These are phyloP conservation scores for Aspergillus neoniger DNA, from an alignment of 2,329 filamentous ascomycete species.

Conservation along the genomic window DNA sequence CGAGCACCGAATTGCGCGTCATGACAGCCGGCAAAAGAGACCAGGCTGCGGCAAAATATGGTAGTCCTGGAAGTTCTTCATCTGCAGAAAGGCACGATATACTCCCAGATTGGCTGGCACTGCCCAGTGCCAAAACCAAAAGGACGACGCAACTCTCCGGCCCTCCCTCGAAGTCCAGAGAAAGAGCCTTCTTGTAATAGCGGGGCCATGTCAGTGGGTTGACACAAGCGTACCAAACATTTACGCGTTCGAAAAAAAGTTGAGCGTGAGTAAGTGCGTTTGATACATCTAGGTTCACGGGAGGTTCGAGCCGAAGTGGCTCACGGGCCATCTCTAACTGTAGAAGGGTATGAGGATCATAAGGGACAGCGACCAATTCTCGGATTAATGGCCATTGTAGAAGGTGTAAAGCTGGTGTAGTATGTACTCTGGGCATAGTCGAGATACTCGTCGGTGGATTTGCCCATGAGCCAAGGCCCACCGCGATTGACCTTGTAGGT, in stretches of 20 bases:
- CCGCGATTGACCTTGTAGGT: conserved; percentile 53
- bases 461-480: conserved; percentile 72
- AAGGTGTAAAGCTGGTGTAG: conserved; percentile 68
- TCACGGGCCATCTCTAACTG: conserved; percentile 79
- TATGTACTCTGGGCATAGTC: conserved; percentile 83
- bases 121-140: conserved; percentile 73
- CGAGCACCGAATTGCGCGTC: conserved; percentile 75
- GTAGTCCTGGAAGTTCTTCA: conserved; percentile 72
- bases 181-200: conserved; percentile 73
- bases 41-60: conserved; percentile 82
- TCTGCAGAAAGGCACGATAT: conserved; percentile 70
- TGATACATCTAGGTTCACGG: conserved; percentile 69
- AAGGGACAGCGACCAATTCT: conserved; percentile 71
- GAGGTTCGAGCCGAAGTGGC: conserved; percentile 62
- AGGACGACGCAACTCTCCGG: conserved; percentile 81
- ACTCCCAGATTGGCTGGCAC: conserved; percentile 73
- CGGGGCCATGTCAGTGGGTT: conserved; percentile 78
- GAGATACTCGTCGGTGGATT: conserved; percentile 68
- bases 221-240: conserved; percentile 83
- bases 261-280: conserved; percentile 75
- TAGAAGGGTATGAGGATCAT: conserved; percentile 78
- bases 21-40: conserved; percentile 74
- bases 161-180: conserved; percentile 74
- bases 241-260: conserved; percentile 78
- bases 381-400: conserved; percentile 80